A percentile compares a stretch with the other conserved stretches of the same genome.
phyloP scores from a whole-genome alignment of 2,329 filamentous ascomycete genomes.

The Penicillium sp. region DNA sequence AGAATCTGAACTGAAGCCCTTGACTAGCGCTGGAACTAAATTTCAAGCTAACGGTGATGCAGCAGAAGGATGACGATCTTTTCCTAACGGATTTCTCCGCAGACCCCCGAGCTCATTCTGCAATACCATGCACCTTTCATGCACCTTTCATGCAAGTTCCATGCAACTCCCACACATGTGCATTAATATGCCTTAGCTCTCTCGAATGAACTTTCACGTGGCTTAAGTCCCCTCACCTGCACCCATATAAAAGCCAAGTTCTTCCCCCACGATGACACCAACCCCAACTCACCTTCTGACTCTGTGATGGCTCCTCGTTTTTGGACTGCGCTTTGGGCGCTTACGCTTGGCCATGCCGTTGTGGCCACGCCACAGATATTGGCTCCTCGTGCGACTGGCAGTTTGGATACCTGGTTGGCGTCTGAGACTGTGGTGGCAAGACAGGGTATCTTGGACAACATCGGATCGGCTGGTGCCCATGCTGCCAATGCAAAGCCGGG shows the following conservation, averaged over 20 bases:
- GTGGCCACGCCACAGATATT: conserved; percentile 15
- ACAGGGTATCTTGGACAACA: conserved; percentile 54
- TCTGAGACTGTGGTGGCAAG: conserved; percentile 49
- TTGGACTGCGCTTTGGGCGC: conserved; percentile 20
- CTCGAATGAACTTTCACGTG: not conserved
- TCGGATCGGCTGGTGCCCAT: conserved; percentile 50
- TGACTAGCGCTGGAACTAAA: not conserved
- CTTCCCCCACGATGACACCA: not conserved
- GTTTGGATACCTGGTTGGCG: conserved; percentile 25
- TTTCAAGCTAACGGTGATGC: not conserved
- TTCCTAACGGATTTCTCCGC: conserved; percentile 1
- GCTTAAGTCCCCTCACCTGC: not conserved
- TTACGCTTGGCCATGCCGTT: conserved; percentile 16
- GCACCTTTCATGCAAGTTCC: not conserved
- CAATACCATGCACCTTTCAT: not conserved
- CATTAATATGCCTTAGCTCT: not conserved
- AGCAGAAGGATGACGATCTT: conserved; percentile 5
- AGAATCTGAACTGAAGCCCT: not conserved
- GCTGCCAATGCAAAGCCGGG: conserved; percentile 49
- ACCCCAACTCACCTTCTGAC: not conserved
- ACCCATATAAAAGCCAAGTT: conserved; percentile 11
- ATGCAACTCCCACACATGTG: not conserved
- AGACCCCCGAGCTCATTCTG: not conserved
- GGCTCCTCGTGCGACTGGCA: conserved; percentile 15
- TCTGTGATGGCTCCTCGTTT: conserved; percentile 15